A percentile compares a stretch with the other conserved stretches of the same genome.
These are phyloP conservation scores for Talaromyces wortmannii DNA, from an alignment of 495 filamentous ascomycete species.

Conservation along the genomic window DNA sequence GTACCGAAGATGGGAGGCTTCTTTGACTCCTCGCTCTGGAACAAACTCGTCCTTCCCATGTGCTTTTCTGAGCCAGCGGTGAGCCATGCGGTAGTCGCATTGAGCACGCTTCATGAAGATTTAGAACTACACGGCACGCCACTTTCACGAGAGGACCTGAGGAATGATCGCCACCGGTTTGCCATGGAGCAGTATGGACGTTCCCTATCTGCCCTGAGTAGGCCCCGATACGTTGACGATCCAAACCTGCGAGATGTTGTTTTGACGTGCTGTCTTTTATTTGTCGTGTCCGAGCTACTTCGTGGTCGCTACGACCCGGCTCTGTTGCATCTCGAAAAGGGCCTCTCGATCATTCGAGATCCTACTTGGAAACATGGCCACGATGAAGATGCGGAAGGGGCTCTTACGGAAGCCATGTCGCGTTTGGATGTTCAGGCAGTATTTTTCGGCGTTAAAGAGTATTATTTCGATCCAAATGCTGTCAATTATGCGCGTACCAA, in stretches of 20 bases:
- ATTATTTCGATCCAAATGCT: background rate
- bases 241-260: conserved; percentile 12
- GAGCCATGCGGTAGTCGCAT: conserved; percentile 40
- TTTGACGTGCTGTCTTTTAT: conserved; percentile 15
- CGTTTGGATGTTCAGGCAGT: background rate
- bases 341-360: conserved; percentile 9
- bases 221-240: conserved; percentile 10
- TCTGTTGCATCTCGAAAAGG: conserved; percentile 10
- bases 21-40: conserved; percentile 41
- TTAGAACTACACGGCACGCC: conserved; percentile 8
- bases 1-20: conserved; percentile 32
- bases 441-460: background rate
- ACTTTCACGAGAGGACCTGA: conserved; percentile 7
- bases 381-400: background rate
- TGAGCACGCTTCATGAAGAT: conserved; percentile 36
- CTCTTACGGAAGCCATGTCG: background rate
- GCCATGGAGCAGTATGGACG: conserved; percentile 13
- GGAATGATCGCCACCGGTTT: conserved; percentile 11
- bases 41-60: conserved; percentile 36
- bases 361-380: background rate
- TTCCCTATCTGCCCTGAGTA: conserved; percentile 8
- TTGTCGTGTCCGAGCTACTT: conserved; percentile 12
- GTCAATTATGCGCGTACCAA: background rate
- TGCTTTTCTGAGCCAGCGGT: conserved; percentile 39
- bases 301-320: conserved; percentile 14